Percentiles rank a stretch among this genome's conserved stretches.
These are phyloP conservation scores for Pouteria campechiana DNA, from an alignment of 179 eudicot genomes.

Conservation along the genomic window DNA sequence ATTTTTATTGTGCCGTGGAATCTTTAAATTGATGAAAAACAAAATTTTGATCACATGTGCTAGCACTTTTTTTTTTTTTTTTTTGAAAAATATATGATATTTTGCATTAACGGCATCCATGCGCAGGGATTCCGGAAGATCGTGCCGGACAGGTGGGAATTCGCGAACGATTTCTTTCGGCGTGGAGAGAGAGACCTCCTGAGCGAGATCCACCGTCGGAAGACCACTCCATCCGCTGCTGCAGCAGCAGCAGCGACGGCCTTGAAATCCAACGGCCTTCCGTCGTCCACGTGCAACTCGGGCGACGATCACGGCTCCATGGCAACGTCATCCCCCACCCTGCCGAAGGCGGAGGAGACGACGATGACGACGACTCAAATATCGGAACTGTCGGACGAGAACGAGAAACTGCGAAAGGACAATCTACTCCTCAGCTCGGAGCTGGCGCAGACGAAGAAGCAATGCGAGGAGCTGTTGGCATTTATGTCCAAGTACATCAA, in stretches of 20 bases:
- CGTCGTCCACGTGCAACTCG: slow-evolving; percentile 4
- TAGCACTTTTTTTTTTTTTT: not conserved
- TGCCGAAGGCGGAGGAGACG: slow-evolving; percentile 19
- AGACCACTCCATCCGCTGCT: slow-evolving; percentile 21
- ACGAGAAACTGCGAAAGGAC: slow-evolving; percentile 54
- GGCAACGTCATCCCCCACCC: slow-evolving; percentile 62
- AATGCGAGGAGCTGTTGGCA: slow-evolving; percentile 48
- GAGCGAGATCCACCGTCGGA: slow-evolving; percentile 70
- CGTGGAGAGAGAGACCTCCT: slow-evolving; percentile 51
- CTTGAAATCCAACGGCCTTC: slow-evolving; percentile 7
- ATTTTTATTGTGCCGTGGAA: too few relatives aligned
- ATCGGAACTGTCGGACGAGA: slow-evolving; percentile 46
- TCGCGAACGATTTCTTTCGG: slow-evolving; percentile 58
- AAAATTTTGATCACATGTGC: too few relatives aligned
- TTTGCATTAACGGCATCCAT: too few relatives aligned
- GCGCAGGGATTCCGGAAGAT: slow-evolving; percentile 75
- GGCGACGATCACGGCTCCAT: slow-evolving; percentile 19
- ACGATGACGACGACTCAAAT: slow-evolving; percentile 12
- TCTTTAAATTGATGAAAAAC: too few relatives aligned
- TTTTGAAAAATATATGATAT: too few relatives aligned
- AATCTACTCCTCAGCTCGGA: slow-evolving; percentile 54
- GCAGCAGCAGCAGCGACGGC: not conserved
- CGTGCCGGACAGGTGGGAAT: slow-evolving; percentile 70
- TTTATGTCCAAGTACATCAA: slow-evolving; percentile 36
- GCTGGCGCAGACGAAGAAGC: slow-evolving; percentile 54